Evolutionary conservation across 1,284 basidiomycete species (phyloP), one percentile per base, ranked within the genome.

Genomic region (Trichosporon ovoides): DNA sequence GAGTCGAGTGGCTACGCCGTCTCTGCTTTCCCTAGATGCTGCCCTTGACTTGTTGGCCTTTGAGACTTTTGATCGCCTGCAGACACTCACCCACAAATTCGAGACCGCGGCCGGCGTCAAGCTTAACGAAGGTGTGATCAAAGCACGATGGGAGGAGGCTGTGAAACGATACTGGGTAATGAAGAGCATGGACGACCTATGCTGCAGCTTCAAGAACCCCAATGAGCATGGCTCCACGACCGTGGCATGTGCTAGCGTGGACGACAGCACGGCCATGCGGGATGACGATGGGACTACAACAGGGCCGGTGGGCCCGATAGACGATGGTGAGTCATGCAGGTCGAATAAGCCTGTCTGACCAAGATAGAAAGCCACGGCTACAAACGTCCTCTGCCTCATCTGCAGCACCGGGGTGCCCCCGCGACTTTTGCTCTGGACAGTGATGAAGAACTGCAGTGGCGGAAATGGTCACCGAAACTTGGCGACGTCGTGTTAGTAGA

Each of bases 21-120:
- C 70, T 5, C 58, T 73, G 24, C 58, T 65, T 5, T 71, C 70
- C 1, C 60, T 75, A 35, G 74, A 76, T 52, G 74, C 73, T 4
- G 74, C 74, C 5, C 65, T 76, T n/a, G 74, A 76, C 53, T 57
- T 76, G 4, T 60, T 76, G 16, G 74, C 68, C 7, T 71, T 67
- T 55, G 73, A 75, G 12, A 74, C 71, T 1, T 75, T 75, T 38
- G 62, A 67, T 3, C 65, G 70, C 5, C 62, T 76, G 2, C 60
- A 70, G 4, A 38, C 59, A 2, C 54, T 75, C 14, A 59, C 68
- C 1, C 20, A 53, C 18, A 73, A 71, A 49, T 76, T 74, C 35
- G 73, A 76, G 51, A 28, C 58, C 5, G 69, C 71, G 1, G 70
- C 71, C 1, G 70, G 67, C 3, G 63, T 72, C 20, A 68, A 71